Conservation (phyloP, 768 basidiomycete species). For the Podaxis sp. region DNA sequence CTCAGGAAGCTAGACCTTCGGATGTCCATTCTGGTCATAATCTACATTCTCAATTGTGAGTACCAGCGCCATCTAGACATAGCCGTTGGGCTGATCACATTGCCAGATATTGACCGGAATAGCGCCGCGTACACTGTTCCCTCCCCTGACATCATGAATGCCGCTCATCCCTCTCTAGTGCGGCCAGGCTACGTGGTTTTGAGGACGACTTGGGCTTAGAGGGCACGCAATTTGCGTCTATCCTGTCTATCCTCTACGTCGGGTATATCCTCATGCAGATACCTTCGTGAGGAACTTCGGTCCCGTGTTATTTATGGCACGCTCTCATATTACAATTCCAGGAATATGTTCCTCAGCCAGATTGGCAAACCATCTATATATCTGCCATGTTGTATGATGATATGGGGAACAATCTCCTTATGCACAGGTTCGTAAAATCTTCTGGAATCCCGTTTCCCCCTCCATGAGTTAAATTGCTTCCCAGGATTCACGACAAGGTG, state of each 20-base stretch:
- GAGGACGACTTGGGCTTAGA: constrained; percentile 57
- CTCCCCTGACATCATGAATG: background rate
- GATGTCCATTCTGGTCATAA: constrained; percentile 46
- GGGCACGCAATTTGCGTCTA: constrained; percentile 58
- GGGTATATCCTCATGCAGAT: constrained; percentile 74
- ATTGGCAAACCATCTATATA: constrained; percentile 65
- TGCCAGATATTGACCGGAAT: constrained; percentile 67
- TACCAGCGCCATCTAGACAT: background rate
- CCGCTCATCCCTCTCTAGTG: constrained; percentile 32
- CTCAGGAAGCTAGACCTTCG: constrained; percentile 49
- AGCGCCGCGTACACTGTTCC: constrained; percentile 50
- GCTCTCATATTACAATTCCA: constrained; percentile 22
- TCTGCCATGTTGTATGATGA: constrained; percentile 57
- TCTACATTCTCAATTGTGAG: constrained; percentile 47
- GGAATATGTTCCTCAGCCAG: constrained; percentile 68
- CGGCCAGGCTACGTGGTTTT: constrained; percentile 64
- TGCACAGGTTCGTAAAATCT: constrained; percentile 39
- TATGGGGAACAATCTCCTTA: constrained; percentile 62
- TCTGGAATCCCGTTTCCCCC: background rate
- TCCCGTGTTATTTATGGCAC: background rate
- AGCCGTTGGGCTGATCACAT: background rate
- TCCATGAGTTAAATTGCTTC: background rate
- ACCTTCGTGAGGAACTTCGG: constrained; percentile 47
- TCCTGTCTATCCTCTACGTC: constrained; percentile 62
- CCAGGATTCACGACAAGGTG: constrained; percentile 43